Evolutionary conservation across 345 rosid species (phyloP).

Genomic region (Punica granatum): DNA sequence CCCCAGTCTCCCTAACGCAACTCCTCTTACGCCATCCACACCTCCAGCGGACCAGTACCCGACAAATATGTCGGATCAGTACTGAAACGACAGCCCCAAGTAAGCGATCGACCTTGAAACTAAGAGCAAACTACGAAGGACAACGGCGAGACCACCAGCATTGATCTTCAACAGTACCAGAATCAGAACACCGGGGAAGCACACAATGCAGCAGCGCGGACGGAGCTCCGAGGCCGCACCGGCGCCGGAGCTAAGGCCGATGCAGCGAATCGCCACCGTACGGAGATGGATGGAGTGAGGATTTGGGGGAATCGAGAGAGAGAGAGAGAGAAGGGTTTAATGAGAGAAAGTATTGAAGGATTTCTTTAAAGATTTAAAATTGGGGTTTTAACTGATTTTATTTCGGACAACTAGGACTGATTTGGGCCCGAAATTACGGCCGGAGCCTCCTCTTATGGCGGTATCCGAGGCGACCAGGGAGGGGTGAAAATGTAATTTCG

Average conservation of each 20-base stretch:
- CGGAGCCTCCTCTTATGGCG: background rate
- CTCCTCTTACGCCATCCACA: background rate
- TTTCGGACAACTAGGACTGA: background rate
- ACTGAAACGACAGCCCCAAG: background rate
- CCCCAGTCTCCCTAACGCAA: background rate
- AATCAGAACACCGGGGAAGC: background rate
- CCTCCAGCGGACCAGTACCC: background rate
- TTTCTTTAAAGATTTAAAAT: background rate
- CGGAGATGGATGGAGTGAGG: background rate
- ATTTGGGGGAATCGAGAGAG: constrained; percentile 6
- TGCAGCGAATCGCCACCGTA: background rate
- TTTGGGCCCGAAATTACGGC: background rate
- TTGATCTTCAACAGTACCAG: background rate
- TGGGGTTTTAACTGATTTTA: background rate
- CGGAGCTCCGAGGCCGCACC: background rate
- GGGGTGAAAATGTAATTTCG: background rate
- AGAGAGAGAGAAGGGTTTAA: constrained; percentile 6
- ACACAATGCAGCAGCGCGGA: background rate
- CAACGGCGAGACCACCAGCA: background rate
- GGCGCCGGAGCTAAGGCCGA: background rate
- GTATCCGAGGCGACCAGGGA: background rate
- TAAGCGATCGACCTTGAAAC: background rate
- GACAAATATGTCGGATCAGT: background rate
- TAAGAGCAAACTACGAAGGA: background rate
- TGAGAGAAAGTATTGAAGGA: background rate